These are phyloP conservation scores for Erodium chrysanthum DNA, from an alignment of 441 rosid genomes.

Conservation along the genomic window DNA sequence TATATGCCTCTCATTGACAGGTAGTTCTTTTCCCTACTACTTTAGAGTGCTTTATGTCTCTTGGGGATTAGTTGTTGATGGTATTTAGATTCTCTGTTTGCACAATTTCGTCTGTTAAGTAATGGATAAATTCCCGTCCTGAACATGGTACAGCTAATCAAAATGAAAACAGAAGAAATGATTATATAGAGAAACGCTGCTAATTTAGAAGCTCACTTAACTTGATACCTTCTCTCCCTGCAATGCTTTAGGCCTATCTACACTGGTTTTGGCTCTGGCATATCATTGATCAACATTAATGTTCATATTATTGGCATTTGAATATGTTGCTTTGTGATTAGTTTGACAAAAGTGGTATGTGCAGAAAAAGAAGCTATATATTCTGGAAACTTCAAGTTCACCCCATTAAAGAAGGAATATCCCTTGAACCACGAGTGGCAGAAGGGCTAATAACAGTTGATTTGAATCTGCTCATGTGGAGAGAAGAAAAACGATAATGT, in stretches of 20 bases:
- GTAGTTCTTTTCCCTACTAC: slow-evolving; percentile 22
- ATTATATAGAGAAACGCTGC: background rate
- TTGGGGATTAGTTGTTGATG: background rate
- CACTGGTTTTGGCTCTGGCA: background rate
- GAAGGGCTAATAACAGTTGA: background rate
- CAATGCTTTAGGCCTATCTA: background rate
- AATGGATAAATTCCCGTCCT: background rate
- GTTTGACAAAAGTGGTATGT: slow-evolving; percentile 14
- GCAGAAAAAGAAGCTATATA: slow-evolving; percentile 83
- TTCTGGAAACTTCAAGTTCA: slow-evolving; percentile 82
- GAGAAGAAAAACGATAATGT: background rate
- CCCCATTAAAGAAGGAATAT: slow-evolving; percentile 36
- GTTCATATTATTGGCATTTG: background rate
- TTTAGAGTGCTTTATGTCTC: background rate
- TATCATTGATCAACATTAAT: background rate
- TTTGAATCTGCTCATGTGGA: background rate
- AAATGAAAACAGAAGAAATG: background rate
- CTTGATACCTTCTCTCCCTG: background rate
- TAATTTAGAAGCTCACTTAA: background rate
- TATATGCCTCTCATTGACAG: slow-evolving; percentile 66
- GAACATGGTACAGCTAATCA: background rate
- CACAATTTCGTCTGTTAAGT: no score
- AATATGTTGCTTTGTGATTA: background rate
- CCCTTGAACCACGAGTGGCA: background rate
- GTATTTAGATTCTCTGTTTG: no score